These are phyloP conservation scores for Mortierella sp. DNA, from an alignment of 371 early-diverging fungal genomes.

Conservation along the genomic window DNA sequence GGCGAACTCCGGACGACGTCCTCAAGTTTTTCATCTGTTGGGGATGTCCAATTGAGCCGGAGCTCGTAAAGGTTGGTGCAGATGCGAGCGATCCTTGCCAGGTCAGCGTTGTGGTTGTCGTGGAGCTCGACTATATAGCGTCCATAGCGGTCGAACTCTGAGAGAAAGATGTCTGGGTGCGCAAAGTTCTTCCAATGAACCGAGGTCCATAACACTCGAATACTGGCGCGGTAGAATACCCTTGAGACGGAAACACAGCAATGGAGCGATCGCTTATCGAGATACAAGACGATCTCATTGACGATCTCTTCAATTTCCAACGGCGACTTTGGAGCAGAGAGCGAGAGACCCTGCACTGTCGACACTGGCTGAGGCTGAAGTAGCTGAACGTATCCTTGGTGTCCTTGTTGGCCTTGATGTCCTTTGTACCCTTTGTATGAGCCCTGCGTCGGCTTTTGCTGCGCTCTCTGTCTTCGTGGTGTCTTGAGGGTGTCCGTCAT, in stretches of 20 bases:
- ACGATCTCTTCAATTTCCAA: slow-evolving; percentile 44
- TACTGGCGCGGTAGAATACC: slow-evolving; percentile 40
- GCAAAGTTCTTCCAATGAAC: slow-evolving; percentile 40
- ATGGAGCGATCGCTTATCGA: slow-evolving; percentile 31
- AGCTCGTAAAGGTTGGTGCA: slow-evolving; percentile 39
- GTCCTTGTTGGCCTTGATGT: too few species aligned
- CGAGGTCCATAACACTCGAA: slow-evolving; percentile 29
- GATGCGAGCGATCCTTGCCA: slow-evolving; percentile 31
- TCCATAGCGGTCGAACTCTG: slow-evolving; percentile 47
- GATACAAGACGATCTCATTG: slow-evolving; percentile 33
- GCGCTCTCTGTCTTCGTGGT: too few species aligned
- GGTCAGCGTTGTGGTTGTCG: slow-evolving; percentile 41
- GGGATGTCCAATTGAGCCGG: slow-evolving; percentile 35
- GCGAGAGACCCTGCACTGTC: neutral
- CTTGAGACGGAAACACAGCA: slow-evolving; percentile 36
- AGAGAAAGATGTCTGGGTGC: slow-evolving; percentile 21
- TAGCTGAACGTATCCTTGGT: too few species aligned
- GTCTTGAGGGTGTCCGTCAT: too few species aligned
- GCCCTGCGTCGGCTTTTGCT: too few species aligned
- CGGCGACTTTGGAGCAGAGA: slow-evolving; percentile 24
- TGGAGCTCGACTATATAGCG: slow-evolving; percentile 38
- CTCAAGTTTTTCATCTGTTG: slow-evolving; percentile 20
- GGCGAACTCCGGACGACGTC: slow-evolving; percentile 28
- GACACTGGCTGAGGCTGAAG: too few species aligned
- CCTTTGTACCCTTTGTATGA: too few species aligned